Conservation (phyloP, 2,329 filamentous ascomycete species). For the Sarocladium brachiariae region DNA sequence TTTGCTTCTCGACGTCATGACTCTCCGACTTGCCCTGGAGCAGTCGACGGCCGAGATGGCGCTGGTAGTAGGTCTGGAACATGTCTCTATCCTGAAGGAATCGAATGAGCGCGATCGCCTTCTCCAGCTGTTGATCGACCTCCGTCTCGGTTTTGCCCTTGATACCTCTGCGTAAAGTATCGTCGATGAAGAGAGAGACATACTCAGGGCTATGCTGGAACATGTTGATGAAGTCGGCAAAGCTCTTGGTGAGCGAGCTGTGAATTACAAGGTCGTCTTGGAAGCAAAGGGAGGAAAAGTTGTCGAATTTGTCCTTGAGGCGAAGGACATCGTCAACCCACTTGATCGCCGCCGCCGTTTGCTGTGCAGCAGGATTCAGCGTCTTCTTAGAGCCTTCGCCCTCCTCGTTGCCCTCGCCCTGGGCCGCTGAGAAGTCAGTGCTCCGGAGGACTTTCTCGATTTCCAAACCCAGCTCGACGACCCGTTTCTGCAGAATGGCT, state of each 20-base stretch:
- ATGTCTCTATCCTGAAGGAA: slow-evolving; percentile 90
- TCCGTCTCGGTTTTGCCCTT: slow-evolving; percentile 88
- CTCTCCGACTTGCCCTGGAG: slow-evolving; percentile 86
- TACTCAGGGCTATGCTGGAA: slow-evolving; percentile 83
- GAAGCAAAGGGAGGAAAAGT: slow-evolving; percentile 68
- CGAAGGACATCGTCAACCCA: slow-evolving; percentile 90
- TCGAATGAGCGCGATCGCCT: slow-evolving; percentile 78
- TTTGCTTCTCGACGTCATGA: slow-evolving; percentile 87
- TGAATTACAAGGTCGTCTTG: slow-evolving; percentile 69
- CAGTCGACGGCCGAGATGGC: slow-evolving; percentile 82
- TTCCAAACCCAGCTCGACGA: slow-evolving; percentile 73
- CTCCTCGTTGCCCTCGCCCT: slow-evolving; percentile 38
- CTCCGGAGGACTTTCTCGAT: slow-evolving; percentile 65
- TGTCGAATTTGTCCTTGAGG: slow-evolving; percentile 86
- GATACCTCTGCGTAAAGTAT: slow-evolving; percentile 89
- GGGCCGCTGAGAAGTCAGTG: slow-evolving; percentile 43
- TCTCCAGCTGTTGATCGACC: slow-evolving; percentile 77
- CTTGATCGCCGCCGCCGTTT: slow-evolving; percentile 80
- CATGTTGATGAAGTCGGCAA: slow-evolving; percentile 89
- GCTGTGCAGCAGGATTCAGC: slow-evolving; percentile 56
- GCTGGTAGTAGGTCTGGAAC: slow-evolving; percentile 97
- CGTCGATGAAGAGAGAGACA: slow-evolving; percentile 93
- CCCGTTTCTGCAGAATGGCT: slow-evolving; percentile 62
- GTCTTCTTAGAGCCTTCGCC: slow-evolving; percentile 33
- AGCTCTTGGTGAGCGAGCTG: slow-evolving; percentile 76